Percentiles rank a stretch among this genome's conserved stretches.
phyloP scores from a whole-genome alignment of 176 grass and related monocot species.

The Phyllostachys edulis region DNA sequence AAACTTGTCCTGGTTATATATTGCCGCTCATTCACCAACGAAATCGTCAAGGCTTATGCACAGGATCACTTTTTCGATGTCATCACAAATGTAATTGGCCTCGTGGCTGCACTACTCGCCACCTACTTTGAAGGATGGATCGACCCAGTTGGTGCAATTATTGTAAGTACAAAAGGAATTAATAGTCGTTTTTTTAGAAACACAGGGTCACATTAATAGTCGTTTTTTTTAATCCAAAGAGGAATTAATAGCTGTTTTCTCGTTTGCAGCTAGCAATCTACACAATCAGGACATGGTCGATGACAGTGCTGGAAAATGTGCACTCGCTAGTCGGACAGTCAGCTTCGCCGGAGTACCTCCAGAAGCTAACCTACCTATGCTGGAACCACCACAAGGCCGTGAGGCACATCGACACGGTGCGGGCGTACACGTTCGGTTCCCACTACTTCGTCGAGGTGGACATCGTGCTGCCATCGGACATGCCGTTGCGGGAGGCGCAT shows the following conservation, averaged over 20 bases:
- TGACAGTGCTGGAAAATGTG: slow-evolving; percentile 90
- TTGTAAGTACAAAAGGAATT: slow-evolving; percentile 58
- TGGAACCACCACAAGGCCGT: slow-evolving; percentile 99
- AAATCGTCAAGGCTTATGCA: slow-evolving; percentile 95
- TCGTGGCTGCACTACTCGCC: slow-evolving; percentile 79
- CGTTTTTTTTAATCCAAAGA: not conserved
- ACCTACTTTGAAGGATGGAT: slow-evolving; percentile 81
- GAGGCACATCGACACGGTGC: slow-evolving; percentile 89
- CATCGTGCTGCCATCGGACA: slow-evolving; percentile 79
- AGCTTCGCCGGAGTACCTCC: slow-evolving; percentile 79
- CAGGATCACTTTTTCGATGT: slow-evolving; percentile 96
- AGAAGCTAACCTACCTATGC: slow-evolving; percentile 93
- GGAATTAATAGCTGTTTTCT: not conserved
- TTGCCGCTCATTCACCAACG: slow-evolving; percentile 83
- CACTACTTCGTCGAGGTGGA: slow-evolving; percentile 98
- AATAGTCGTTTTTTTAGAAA: not conserved
- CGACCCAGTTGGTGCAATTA: slow-evolving; percentile 80
- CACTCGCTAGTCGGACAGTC: slow-evolving; percentile 91
- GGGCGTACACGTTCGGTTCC: slow-evolving; percentile 94
- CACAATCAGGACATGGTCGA: slow-evolving; percentile 87
- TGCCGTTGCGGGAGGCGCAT: slow-evolving; percentile 80
- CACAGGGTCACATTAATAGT: not conserved
- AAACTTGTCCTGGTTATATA: slow-evolving; percentile 75
- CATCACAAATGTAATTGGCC: slow-evolving; percentile 89
- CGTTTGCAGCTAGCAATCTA: slow-evolving; percentile 75